Evolutionary conservation across 1,139 yeast species (phyloP), one percentile per base, ranked within the genome.

Genomic region (Yamadazyma mexicana): DNA sequence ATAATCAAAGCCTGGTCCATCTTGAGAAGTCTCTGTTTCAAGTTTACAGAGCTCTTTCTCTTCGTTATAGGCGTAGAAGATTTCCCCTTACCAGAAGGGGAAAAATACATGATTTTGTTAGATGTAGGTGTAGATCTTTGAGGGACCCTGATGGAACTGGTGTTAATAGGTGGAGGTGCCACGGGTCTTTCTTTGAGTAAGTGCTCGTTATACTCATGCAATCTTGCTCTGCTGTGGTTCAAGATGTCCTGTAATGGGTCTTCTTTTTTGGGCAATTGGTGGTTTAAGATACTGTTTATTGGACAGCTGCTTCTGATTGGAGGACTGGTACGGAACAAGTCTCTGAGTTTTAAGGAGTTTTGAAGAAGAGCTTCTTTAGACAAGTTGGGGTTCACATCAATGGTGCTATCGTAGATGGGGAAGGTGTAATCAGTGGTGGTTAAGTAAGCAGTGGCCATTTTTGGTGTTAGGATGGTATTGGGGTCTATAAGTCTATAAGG

Each of bases 201-300:
- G 6, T 25, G 25, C 14, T 31, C 31, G 16, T 38, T 28, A 30
- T 30, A 45, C 5, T 36, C 35, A 6, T 44, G 43, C 7, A 64
- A 53, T 4, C 41, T 38, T 4, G 39, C 41, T 40, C 55, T 50
- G 37, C 61, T 61, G 17, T 56, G 54, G 2, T 43, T 40, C 11
- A 69, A 48, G 16, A 69, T 43, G 7, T 55, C 62, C 11, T 51
- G 55, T 24, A 69, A 55, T 1, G 74, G 73, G 34, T 62, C 64
- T 1, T 44, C 50, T 9, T 39, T 39, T 4, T 36, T 20, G 4
- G 31, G 32, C 5, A 23, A 36, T 5, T n/a, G 28, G 9, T 23
- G 31, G 23, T 34, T 28, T n/a, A 43, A 34, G 12, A 34, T 15
- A 34, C 33, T 40, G 12, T 35, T 38, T 8, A 47, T 33, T 25